Conservation (phyloP, 208 protist species). For the Acanthamoeba royreba region DNA sequence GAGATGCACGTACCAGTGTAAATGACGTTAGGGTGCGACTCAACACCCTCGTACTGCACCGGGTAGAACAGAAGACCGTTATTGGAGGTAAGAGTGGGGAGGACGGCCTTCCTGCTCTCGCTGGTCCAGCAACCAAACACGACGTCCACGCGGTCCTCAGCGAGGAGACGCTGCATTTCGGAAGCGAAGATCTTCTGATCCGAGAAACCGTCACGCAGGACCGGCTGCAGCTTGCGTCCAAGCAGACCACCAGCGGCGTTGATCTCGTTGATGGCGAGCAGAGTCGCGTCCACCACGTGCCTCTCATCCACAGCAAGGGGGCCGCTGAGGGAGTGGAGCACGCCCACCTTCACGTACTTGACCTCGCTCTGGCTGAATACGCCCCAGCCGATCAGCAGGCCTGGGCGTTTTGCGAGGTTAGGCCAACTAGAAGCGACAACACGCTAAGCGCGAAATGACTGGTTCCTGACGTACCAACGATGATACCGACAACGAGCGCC, state of each 20-base stretch:
- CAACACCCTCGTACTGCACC: background rate
- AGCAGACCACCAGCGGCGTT: background rate
- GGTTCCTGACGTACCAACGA: background rate
- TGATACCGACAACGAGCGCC: background rate
- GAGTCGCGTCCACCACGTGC: background rate
- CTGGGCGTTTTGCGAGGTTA: background rate
- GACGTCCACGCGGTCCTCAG: background rate
- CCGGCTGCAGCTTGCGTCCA: background rate
- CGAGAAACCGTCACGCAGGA: background rate
- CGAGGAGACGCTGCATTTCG: background rate
- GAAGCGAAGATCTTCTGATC: background rate
- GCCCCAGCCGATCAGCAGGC: background rate
- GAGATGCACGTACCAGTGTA: background rate
- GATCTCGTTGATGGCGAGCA: slow-evolving; percentile 19
- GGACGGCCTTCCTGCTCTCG: background rate
- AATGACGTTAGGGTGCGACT: background rate
- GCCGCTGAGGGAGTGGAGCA: background rate
- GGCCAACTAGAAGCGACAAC: background rate
- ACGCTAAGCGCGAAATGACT: background rate
- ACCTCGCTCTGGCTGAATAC: background rate
- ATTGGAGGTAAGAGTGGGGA: background rate
- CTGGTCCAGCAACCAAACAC: slow-evolving; percentile 32
- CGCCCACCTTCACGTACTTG: background rate
- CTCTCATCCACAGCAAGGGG: background rate
- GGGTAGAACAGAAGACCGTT: slow-evolving; percentile 23